Base-by-base conservation (phyloP, 1,284 basidiomycete species). In the Puccinia hordei region DNA sequence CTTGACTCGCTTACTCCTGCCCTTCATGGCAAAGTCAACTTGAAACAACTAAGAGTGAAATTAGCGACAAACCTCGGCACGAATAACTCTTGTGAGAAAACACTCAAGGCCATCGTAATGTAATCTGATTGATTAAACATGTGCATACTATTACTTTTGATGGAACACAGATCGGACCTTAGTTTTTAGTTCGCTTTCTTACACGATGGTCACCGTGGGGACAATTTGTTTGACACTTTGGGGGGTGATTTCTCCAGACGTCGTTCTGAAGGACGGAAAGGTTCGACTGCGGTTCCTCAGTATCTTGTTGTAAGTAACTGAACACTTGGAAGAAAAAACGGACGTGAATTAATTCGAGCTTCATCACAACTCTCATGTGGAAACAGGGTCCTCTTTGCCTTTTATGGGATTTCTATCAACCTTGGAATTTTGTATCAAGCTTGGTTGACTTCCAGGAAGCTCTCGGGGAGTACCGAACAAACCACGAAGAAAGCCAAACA, bases 111-210 rank as follows among this genome's bases (percentile, higher is more conserved):
- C n/a, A 24, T 73, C 33, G 0, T 73, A 1, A 27, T 13, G 5
- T 41, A 33, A 57, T 38, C 46, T 35, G 1, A 59, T 1, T 73
- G 8, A 5, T 27, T 41, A 12, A 41, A 41, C 38, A 27, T 57
- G 9, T 57, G 24, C 24, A 12, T 2, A 59, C 3, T 12, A 10
- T 13, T 30, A 30, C 30, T 1, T 49, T 33, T 30, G 57, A 33
- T 27, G 59, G 8, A 63, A 35, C 59, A 19, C 49, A 75, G 73
- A 75, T 65, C 57, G 59, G 8, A 35, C 73, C n/a, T 41, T 75
- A 12, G n/a, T 75, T 51, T 65, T 75, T 12, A 75, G 51, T 17
- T 75, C 73, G 27, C 19, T 75, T 41, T 65, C 49, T 41, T 75
- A 63, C 44, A 53, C 73, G 12, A 22, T 75, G 0, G 53, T 65